Conservation (phyloP, 2,329 filamentous ascomycete genomes). For the Orbilia oligospora region DNA sequence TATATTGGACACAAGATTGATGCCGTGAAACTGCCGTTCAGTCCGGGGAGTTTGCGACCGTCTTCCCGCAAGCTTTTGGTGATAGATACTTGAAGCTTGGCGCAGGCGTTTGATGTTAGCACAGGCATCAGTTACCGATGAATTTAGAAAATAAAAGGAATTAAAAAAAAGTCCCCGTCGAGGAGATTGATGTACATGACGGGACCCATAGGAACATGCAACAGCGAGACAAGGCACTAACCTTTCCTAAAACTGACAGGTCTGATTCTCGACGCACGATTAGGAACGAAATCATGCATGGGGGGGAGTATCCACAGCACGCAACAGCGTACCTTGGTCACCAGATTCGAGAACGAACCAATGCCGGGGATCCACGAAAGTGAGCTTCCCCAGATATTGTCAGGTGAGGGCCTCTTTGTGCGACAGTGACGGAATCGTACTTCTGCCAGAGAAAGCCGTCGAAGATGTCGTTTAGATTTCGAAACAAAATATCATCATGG, state of each 20-base stretch:
- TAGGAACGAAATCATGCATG: constrained; percentile 54
- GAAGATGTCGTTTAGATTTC: background rate
- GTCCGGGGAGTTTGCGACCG: constrained; percentile 24
- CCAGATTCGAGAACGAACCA: constrained; percentile 54
- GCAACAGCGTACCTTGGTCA: constrained; percentile 54
- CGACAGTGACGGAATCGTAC: constrained; percentile 38
- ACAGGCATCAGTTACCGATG: constrained; percentile 21
- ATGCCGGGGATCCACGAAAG: constrained; percentile 59
- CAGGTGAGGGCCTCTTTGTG: constrained; percentile 52
- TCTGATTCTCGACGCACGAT: constrained; percentile 39
- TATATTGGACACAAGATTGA: constrained; percentile 33
- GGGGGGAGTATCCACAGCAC: constrained; percentile 54
- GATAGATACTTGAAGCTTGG: constrained; percentile 17
- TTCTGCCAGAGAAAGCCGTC: constrained; percentile 22
- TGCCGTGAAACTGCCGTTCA: constrained; percentile 28
- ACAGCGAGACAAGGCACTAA: constrained; percentile 31
- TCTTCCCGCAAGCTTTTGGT: constrained; percentile 39
- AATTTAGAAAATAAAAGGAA: constrained; percentile 12
- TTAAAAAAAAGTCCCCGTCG: constrained; percentile 59
- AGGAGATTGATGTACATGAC: constrained; percentile 35
- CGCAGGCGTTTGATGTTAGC: constrained; percentile 29
- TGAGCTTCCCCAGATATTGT: constrained; percentile 28
- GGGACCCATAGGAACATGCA: constrained; percentile 43
- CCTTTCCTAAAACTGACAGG: constrained; percentile 59
- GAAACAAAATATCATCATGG: constrained; percentile 15